Evolutionary conservation across 2,329 filamentous ascomycete species (phyloP).

Genomic region (Trichoderma atroviride): DNA sequence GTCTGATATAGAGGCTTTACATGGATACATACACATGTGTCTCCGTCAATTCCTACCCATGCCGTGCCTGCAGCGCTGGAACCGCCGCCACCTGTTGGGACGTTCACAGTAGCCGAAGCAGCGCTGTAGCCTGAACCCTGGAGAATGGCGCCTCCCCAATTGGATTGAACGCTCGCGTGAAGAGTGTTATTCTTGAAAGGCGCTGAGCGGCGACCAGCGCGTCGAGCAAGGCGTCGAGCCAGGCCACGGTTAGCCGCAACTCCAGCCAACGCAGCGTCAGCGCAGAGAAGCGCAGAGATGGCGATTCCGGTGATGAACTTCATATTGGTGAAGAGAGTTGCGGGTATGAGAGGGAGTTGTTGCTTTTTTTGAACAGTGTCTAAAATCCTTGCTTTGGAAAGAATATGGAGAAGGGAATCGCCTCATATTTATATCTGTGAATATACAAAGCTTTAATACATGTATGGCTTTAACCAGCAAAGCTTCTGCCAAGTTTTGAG

Average conservation of each 20-base stretch:
- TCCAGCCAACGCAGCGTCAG: slow-evolving; percentile 10
- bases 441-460: background rate
- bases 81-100: slow-evolving; percentile 8
- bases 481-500: background rate
- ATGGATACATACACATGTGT: background rate
- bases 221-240: slow-evolving; percentile 14
- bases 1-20: too few relatives aligned
- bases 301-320: slow-evolving; percentile 8
- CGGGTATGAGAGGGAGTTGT: background rate
- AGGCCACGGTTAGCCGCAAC: slow-evolving; percentile 9
- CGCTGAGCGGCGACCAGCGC: slow-evolving; percentile 14
- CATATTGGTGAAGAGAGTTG: background rate
- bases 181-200: background rate
- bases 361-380: background rate
- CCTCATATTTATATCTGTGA: background rate
- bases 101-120: slow-evolving; percentile 17
- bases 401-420: background rate
- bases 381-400: background rate
- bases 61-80: slow-evolving; percentile 16
- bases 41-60: slow-evolving; percentile 20
- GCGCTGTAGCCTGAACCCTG: background rate
- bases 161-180: slow-evolving; percentile 17
- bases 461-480: background rate
- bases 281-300: slow-evolving; percentile 13
- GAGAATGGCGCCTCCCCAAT: slow-evolving; percentile 21